A percentile compares a stretch with the other conserved stretches of the same genome.
Evolutionary conservation across 192 early-diverging fungal genomes (phyloP).

Genomic region (Ambispora gerdemannii): DNA sequence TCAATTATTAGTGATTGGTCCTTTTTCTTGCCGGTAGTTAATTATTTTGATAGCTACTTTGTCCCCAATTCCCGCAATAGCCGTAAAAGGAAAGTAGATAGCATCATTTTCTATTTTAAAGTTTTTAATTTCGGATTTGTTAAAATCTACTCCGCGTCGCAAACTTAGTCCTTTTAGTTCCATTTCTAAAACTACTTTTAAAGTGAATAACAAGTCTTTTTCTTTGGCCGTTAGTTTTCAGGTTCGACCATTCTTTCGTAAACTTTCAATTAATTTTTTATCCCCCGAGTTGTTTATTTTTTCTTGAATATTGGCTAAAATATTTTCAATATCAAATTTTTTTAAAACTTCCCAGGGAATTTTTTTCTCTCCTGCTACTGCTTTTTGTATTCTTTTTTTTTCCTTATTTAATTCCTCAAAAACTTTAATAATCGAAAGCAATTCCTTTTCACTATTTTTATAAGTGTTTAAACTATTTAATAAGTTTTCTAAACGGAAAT

Average conservation of each 20-base stretch:
- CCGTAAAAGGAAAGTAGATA: conserved; percentile 23
- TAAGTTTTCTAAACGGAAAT: background rate
- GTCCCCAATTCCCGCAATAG: conserved; percentile 13
- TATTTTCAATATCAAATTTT: background rate
- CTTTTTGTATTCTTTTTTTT: conserved; percentile 10
- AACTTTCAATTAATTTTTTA: conserved; percentile 16
- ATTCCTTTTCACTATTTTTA: conserved; percentile 4
- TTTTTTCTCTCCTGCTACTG: background rate
- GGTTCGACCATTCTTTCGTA: conserved; percentile 12
- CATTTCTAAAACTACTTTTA: conserved; percentile 28
- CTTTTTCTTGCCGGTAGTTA: conserved; percentile 14
- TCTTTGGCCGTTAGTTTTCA: conserved; percentile 18
- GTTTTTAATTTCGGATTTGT: conserved; percentile 9
- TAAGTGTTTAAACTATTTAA: background rate
- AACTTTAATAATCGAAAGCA: conserved; percentile 15
- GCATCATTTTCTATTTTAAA: conserved; percentile 26
- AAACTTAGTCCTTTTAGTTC: conserved; percentile 10
- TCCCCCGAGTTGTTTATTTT: conserved; percentile 8
- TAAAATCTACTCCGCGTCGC: conserved; percentile 4
- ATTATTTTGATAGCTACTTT: conserved; percentile 16
- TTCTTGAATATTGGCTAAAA: conserved; percentile 4
- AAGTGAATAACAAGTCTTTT: conserved; percentile 17
- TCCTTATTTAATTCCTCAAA: conserved; percentile 15
- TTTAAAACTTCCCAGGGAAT: background rate
- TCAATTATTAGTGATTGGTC: background rate